These are phyloP conservation scores for Hypoxylon intermedium DNA, from an alignment of 495 filamentous ascomycete species.

Conservation along the genomic window DNA sequence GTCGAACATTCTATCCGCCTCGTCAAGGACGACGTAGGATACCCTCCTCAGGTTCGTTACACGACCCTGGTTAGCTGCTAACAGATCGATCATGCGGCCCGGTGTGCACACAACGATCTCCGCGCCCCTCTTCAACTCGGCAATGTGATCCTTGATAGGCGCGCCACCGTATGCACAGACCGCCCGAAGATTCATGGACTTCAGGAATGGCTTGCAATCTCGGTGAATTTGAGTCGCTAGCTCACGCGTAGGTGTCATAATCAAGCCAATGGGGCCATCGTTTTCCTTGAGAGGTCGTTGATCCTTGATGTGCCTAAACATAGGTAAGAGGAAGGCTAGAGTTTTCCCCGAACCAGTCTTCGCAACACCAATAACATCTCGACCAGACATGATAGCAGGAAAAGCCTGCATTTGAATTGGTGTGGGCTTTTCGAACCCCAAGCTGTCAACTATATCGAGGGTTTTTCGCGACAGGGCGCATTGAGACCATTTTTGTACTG, in stretches of 20 bases:
- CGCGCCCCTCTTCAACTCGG: conserved; percentile 90
- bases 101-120: conserved; percentile 96
- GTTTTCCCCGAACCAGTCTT: conserved; percentile 99
- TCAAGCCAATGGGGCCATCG: conserved; percentile 86
- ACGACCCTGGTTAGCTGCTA: conserved; percentile 89
- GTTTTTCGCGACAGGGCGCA: conserved; percentile 87
- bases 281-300: conserved; percentile 81
- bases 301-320: conserved; percentile 98
- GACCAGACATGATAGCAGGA: conserved; percentile 93
- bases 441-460: conserved; percentile 80
- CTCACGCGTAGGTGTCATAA: conserved; percentile 95
- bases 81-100: conserved; percentile 94
- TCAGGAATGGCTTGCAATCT: conserved; percentile 92
- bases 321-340: conserved; percentile 89
- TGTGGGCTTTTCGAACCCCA: conserved; percentile 89
- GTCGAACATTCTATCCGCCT: conserved; percentile 99
- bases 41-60: conserved; percentile 90
- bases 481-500: conserved; percentile 95
- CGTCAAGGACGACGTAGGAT: conserved; percentile 93
- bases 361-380: conserved; percentile 94
- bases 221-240: conserved; percentile 92
- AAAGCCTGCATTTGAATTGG: conserved; percentile 95
- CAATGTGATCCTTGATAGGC: conserved; percentile 97
- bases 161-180: conserved; percentile 96
- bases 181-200: conserved; percentile 84